Evolutionary conservation across 306 rosid species (phyloP).

Genomic region (Chamaecrista fasciculata): DNA sequence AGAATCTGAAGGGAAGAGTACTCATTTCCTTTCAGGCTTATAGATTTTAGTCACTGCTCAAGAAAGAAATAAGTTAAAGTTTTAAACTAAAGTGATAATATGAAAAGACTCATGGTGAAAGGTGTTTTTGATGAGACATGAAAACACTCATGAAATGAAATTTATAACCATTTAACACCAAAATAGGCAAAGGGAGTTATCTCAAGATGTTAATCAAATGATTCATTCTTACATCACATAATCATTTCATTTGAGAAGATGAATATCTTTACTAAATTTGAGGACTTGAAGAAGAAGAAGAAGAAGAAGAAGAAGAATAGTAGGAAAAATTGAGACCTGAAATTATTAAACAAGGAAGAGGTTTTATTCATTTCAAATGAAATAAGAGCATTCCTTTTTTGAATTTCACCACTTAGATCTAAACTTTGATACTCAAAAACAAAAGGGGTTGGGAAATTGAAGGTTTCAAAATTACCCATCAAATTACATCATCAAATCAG

Average conservation of each 20-base stretch:
- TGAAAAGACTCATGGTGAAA: constrained; percentile 3
- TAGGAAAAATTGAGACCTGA: constrained; percentile 4
- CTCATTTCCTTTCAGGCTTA: too few relatives aligned
- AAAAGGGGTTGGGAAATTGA: neutral
- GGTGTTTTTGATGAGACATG: neutral
- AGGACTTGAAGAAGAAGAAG: neutral
- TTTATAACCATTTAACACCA: constrained; percentile 1
- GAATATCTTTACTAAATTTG: neutral
- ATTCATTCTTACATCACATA: constrained; percentile 3
- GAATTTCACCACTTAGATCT: constrained; percentile 22
- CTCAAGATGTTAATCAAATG: neutral
- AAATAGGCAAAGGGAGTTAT: neutral
- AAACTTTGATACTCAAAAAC: constrained; percentile 19
- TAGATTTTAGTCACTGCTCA: neutral
- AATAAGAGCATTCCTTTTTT: constrained; percentile 4
- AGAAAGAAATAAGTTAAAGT: constrained; percentile 3
- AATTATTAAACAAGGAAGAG: neutral
- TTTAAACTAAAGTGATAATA: neutral
- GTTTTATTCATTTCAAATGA: neutral
- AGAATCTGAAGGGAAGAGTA: neutral
- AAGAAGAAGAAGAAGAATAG: constrained; percentile 13
- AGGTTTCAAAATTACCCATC: neutral
- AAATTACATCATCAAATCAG: neutral
- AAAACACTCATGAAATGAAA: too few relatives aligned
- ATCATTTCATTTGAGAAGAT: constrained; percentile 16